These are phyloP conservation scores for Aspergillus spinulosporus DNA, from an alignment of 2,329 filamentous ascomycete genomes.

Conservation along the genomic window DNA sequence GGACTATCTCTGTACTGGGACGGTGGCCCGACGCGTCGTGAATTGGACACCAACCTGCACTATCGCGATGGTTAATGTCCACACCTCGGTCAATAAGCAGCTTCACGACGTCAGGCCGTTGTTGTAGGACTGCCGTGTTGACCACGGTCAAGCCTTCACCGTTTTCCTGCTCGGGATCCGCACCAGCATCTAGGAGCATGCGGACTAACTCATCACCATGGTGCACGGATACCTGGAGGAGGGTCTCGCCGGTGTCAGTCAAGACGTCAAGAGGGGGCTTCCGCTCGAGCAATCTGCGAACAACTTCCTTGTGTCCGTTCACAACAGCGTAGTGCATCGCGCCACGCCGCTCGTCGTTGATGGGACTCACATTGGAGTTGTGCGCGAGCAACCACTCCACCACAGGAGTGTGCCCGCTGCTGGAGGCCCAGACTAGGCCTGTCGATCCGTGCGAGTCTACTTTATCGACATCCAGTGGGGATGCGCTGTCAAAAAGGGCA, in stretches of 20 bases:
- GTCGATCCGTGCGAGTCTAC: not conserved
- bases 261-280: not conserved
- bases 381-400: conserved; percentile 1
- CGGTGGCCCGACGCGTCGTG: not conserved
- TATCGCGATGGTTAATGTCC: not conserved
- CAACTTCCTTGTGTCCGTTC: not conserved
- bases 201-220: not conserved
- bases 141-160: not conserved
- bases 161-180: not conserved
- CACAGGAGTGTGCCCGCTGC: not conserved
- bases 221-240: not conserved
- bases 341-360: not conserved
- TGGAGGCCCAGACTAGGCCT: not conserved
- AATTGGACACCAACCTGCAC: not conserved
- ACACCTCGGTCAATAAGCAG: conserved; percentile 1
- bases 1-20: not conserved
- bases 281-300: not conserved
- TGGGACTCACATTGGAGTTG: not conserved
- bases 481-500: not conserved
- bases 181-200: not conserved
- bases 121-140: not conserved
- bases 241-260: not conserved
- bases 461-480: not conserved
- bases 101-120: not conserved
- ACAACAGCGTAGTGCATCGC: not conserved